phyloP scores from a whole-genome alignment of 768 basidiomycete species.

The Mycena alexandri region DNA sequence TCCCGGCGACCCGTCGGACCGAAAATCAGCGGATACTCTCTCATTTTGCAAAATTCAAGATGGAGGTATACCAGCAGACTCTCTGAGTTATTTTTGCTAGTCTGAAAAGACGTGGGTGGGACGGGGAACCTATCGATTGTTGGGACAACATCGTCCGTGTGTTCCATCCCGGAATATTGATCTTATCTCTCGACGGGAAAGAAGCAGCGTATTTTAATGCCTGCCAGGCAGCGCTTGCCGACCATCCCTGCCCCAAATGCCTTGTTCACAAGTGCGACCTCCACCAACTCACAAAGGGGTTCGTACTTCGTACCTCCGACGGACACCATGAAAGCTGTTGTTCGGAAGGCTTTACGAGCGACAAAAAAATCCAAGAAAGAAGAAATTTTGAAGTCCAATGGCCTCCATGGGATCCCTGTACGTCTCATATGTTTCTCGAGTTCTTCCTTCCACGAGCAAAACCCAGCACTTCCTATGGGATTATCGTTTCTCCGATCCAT shows the following conservation, averaged over 20 bases:
- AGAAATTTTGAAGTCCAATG: constrained; percentile 38
- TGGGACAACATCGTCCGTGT: constrained; percentile 39
- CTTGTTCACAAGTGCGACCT: constrained; percentile 42
- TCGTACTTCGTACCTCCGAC: constrained; percentile 37
- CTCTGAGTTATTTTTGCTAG: constrained; percentile 39
- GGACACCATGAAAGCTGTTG: constrained; percentile 38
- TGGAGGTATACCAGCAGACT: constrained; percentile 47
- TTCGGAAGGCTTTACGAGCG: constrained; percentile 28
- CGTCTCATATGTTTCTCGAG: neutral
- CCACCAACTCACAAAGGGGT: constrained; percentile 34
- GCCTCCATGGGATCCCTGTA: constrained; percentile 41
- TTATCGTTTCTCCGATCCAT: constrained; percentile 42
- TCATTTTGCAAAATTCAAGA: constrained; percentile 46
- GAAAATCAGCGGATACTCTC: constrained; percentile 34
- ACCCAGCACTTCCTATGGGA: constrained; percentile 46
- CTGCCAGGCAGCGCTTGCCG: constrained; percentile 42
- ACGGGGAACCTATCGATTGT: constrained; percentile 42
- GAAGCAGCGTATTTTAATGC: constrained; percentile 44
- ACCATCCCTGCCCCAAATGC: constrained; percentile 48
- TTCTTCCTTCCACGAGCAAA: neutral
- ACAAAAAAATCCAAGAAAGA: constrained; percentile 33
- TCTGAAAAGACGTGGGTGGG: constrained; percentile 38
- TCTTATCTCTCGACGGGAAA: constrained; percentile 47
- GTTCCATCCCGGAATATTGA: constrained; percentile 45
- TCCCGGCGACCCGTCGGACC: constrained; percentile 41